phyloP scores from a whole-genome alignment of 305 asterid species.

The Ajuga reptans region DNA sequence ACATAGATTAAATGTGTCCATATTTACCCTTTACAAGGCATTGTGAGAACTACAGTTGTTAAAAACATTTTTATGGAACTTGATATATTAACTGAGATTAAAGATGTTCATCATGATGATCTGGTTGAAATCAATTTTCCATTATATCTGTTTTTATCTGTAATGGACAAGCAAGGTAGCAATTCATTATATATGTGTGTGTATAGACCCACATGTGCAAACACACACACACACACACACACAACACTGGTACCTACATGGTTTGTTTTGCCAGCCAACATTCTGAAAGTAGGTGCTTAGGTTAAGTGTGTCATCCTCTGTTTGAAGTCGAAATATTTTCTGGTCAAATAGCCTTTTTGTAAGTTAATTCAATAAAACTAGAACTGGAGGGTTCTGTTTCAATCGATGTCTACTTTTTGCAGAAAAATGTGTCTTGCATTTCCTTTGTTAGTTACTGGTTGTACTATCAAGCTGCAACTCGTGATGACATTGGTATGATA shows the following conservation, averaged over 20 bases:
- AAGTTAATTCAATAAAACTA: not conserved
- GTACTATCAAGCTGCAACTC: conserved; percentile 12
- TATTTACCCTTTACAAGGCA: conserved; percentile 27
- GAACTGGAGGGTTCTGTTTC: not conserved
- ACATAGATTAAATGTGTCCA: conserved; percentile 35
- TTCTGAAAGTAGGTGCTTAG: not conserved
- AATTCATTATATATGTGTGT: not conserved
- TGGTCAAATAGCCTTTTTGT: not conserved
- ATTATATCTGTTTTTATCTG: not conserved
- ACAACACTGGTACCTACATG: not conserved
- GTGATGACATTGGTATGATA: not conserved
- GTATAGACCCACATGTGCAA: no score
- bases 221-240: not conserved
- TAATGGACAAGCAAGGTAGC: not conserved
- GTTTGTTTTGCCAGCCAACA: not conserved
- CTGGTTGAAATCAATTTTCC: conserved; percentile 12
- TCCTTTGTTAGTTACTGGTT: not conserved
- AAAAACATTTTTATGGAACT: conserved; percentile 27
- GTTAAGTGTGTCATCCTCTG: not conserved
- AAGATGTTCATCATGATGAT: conserved; percentile 19
- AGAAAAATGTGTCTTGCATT: not conserved
- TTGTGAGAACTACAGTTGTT: conserved; percentile 31
- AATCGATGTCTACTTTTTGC: not conserved
- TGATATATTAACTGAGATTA: conserved; percentile 28
- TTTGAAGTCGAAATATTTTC: not conserved